Evolutionary conservation across 257 asterid genomes (phyloP).

Genomic region (Capsicum baccatum): DNA sequence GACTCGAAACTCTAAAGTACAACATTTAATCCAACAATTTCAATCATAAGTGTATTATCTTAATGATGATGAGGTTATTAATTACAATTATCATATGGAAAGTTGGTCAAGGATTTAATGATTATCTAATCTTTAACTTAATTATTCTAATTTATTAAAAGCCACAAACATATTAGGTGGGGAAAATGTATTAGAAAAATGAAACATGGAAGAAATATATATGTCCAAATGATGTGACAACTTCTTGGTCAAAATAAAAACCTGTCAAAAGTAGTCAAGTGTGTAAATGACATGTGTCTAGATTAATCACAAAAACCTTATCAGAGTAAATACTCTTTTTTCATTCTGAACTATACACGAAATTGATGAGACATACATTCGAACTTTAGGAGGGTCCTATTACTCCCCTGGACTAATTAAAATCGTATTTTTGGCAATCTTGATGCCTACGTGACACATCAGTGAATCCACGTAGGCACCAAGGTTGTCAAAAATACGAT

Average conservation of each 20-base stretch:
- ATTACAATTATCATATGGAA: background rate
- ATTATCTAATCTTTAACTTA: background rate
- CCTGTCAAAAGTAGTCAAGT: background rate
- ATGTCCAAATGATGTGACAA: background rate
- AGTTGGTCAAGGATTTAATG: background rate
- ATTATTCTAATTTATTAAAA: background rate
- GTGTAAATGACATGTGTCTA: background rate
- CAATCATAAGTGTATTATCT: background rate
- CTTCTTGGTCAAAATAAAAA: background rate
- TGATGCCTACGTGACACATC: too few relatives aligned
- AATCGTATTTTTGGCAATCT: too few relatives aligned
- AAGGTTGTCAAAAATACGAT: too few relatives aligned
- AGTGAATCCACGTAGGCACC: too few relatives aligned
- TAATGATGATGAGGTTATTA: conserved; percentile 3
- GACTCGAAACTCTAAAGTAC: background rate
- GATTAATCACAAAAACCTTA: background rate
- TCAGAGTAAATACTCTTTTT: background rate
- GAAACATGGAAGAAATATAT: background rate
- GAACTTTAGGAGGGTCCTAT: too few relatives aligned
- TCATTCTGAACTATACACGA: too few relatives aligned
- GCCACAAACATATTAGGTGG: background rate
- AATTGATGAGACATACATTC: too few relatives aligned
- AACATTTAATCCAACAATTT: background rate
- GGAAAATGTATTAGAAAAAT: background rate
- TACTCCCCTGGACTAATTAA: too few relatives aligned